A percentile compares a stretch with the other conserved stretches of the same genome.
These are phyloP conservation scores for Arthrobotrys conoides DNA, from an alignment of 2,329 filamentous ascomycete genomes.

Conservation along the genomic window DNA sequence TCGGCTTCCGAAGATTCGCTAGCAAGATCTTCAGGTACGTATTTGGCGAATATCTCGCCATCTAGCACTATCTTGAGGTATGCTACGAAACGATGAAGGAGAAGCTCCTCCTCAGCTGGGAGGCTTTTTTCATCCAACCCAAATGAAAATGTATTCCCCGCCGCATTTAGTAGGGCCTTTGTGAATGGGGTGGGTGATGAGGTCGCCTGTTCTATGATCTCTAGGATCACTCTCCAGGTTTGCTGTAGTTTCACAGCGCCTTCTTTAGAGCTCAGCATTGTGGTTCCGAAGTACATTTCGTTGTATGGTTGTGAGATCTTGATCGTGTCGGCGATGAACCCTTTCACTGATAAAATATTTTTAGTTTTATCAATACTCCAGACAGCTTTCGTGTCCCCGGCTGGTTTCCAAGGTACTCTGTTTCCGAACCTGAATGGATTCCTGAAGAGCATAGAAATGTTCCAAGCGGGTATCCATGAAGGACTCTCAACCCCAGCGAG, in stretches of 20 bases:
- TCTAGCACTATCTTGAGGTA: conserved; percentile 63
- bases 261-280: conserved; percentile 61
- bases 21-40: conserved; percentile 62
- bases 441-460: conserved; percentile 64
- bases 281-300: conserved; percentile 62
- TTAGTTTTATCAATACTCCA: conserved; percentile 63
- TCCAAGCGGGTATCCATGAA: conserved; percentile 64
- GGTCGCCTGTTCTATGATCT: conserved; percentile 39
- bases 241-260: conserved; percentile 52
- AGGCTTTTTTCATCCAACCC: conserved; percentile 63
- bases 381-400: conserved; percentile 50
- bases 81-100: conserved; percentile 62
- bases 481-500: conserved; percentile 61
- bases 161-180: conserved; percentile 56
- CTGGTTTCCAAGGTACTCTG: conserved; percentile 63
- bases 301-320: conserved; percentile 57
- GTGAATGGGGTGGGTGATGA: conserved; percentile 52
- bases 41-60: conserved; percentile 61
- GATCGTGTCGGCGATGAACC: conserved; percentile 58
- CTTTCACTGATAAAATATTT: conserved; percentile 60
- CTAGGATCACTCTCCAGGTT: conserved; percentile 62
- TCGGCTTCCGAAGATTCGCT: conserved; percentile 61
- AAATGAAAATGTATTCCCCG: conserved; percentile 63
- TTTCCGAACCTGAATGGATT: conserved; percentile 65
- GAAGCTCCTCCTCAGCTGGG: conserved; percentile 58